These are phyloP conservation scores for Fusarium pininemorale DNA, from an alignment of 2,329 filamentous ascomycete species.

Conservation along the genomic window DNA sequence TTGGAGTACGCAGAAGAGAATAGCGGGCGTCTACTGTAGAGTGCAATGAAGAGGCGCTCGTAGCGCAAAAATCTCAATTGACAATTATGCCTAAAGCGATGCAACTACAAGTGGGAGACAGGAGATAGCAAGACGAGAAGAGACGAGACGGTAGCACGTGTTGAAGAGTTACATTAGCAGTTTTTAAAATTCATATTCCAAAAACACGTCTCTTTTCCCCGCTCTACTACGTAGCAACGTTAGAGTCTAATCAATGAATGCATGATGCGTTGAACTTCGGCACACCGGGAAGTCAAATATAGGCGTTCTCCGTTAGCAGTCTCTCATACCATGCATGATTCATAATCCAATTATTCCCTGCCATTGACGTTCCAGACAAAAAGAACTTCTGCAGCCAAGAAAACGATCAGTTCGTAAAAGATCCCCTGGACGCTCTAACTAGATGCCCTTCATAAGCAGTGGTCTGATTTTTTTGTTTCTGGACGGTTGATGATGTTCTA, in stretches of 20 bases:
- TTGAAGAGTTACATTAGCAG: slow-evolving; percentile 33
- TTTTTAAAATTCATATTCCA: slow-evolving; percentile 30
- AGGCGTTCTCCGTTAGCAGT: neutral
- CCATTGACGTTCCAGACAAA: neutral
- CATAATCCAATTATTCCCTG: neutral
- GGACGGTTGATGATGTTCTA: slow-evolving; percentile 14
- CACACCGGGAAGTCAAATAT: neutral
- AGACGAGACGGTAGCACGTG: slow-evolving; percentile 20
- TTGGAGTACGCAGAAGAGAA: neutral
- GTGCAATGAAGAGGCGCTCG: slow-evolving; percentile 32
- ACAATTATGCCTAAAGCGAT: slow-evolving; percentile 39
- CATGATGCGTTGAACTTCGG: slow-evolving; percentile 10
- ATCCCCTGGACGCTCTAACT: neutral
- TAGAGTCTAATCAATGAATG: neutral
- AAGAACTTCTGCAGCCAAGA: neutral
- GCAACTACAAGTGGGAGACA: slow-evolving; percentile 26
- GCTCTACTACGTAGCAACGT: neutral
- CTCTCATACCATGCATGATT: neutral
- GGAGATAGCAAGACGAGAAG: slow-evolving; percentile 1
- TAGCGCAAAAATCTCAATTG: slow-evolving; percentile 36
- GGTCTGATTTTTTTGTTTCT: slow-evolving; percentile 16
- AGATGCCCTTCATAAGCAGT: neutral
- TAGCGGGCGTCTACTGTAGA: neutral
- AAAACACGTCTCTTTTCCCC: slow-evolving; percentile 9
- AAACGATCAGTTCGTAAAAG: neutral